Evolutionary conservation across 306 rosid genomes (phyloP).

Genomic region (Glycine soja): DNA sequence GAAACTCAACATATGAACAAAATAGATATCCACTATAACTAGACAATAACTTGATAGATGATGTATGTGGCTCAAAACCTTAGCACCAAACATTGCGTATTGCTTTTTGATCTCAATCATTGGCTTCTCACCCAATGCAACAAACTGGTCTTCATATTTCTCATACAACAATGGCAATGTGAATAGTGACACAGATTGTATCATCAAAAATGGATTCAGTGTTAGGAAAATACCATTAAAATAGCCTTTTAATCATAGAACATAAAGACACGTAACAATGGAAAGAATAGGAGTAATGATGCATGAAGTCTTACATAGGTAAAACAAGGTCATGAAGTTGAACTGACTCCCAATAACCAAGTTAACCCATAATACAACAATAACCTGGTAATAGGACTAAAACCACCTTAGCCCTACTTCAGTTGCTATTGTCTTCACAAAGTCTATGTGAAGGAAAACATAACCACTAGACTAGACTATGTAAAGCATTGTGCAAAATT

Average conservation of each 20-base stretch:
- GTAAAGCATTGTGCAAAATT: no score
- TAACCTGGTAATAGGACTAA: constrained; percentile 55
- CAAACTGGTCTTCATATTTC: constrained; percentile 80
- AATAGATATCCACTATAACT: constrained; percentile 1
- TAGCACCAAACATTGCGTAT: constrained; percentile 75
- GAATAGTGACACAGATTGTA: constrained; percentile 69
- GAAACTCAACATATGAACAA: constrained; percentile 35
- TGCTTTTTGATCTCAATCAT: constrained; percentile 76
- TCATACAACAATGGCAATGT: constrained; percentile 79
- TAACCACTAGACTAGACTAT: not conserved
- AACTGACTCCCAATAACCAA: constrained; percentile 71
- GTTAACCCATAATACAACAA: constrained; percentile 68
- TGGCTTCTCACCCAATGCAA: constrained; percentile 78
- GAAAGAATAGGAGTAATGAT: not conserved
- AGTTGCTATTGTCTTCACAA: no score
- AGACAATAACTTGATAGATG: constrained; percentile 8
- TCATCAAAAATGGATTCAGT: constrained; percentile 32
- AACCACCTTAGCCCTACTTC: no score
- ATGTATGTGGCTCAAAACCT: constrained; percentile 73
- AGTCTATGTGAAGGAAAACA: not conserved
- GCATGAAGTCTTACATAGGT: constrained; percentile 61
- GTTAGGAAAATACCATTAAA: constrained; percentile 13
- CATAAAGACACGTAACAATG: not conserved
- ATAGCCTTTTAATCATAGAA: not conserved
- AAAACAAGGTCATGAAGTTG: constrained; percentile 79